Evolutionary conservation across 768 basidiomycete genomes (phyloP).

Genomic region (Lentinula sp.): DNA sequence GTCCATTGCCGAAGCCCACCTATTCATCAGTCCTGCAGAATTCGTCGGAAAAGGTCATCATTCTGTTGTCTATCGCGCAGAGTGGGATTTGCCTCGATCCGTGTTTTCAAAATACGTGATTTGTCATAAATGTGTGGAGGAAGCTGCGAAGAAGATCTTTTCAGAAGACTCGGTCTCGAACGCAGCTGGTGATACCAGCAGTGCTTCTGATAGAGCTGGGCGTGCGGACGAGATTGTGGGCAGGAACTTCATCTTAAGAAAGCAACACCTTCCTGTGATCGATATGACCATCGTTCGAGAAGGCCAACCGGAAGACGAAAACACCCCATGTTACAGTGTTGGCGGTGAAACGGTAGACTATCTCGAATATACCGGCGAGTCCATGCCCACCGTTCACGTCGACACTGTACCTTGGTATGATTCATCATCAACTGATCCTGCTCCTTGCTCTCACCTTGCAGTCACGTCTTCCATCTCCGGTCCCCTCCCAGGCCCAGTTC

Average conservation of each 20-base stretch:
- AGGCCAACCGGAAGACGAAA: neutral
- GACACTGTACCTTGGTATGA: neutral
- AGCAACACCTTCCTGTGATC: neutral
- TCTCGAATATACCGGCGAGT: neutral
- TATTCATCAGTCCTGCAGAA: neutral
- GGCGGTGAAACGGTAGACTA: neutral
- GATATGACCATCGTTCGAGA: neutral
- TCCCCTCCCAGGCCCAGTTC: conserved; percentile 5
- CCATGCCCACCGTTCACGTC: neutral
- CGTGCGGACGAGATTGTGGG: neutral
- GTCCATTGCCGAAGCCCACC: conserved; percentile 26
- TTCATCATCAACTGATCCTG: neutral
- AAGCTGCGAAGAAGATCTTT: neutral
- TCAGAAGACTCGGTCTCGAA: neutral
- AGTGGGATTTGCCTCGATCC: conserved; percentile 2
- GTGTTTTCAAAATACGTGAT: neutral
- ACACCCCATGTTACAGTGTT: neutral
- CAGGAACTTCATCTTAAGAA: neutral
- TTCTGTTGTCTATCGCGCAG: conserved; percentile 1
- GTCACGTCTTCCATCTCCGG: neutral
- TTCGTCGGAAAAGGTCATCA: neutral
- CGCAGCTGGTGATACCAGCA: too few species aligned
- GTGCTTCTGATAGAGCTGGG: neutral
- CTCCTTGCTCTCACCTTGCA: neutral
- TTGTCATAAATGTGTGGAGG: conserved; percentile 1